Conservation (phyloP, 2,329 filamentous ascomycete species). For the Pseudopyricularia cyperi region DNA sequence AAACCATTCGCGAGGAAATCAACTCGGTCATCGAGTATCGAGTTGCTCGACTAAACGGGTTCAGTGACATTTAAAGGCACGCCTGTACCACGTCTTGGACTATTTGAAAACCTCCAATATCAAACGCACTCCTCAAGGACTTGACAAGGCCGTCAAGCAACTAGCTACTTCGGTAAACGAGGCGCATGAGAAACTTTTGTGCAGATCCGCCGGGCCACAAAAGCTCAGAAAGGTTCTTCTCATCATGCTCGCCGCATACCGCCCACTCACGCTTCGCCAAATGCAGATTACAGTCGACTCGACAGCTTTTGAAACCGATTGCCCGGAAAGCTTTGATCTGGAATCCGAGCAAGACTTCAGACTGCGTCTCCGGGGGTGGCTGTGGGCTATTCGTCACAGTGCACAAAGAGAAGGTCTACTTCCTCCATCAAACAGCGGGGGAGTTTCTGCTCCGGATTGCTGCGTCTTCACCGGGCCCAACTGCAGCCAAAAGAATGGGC, state of each 20-base stretch:
- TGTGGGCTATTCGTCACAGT: constrained; percentile 17
- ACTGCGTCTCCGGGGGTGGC: constrained; percentile 9
- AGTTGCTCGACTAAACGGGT: neutral
- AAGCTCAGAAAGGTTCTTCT: constrained; percentile 10
- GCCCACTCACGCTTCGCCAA: constrained; percentile 14
- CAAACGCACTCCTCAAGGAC: constrained; percentile 6
- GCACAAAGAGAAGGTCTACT: constrained; percentile 14
- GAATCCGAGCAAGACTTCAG: constrained; percentile 10
- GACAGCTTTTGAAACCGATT: neutral
- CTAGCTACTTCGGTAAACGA: constrained; percentile 11
- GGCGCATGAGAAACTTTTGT: constrained; percentile 9
- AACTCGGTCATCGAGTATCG: constrained; percentile 3
- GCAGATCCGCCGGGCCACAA: constrained; percentile 4
- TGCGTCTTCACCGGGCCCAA: constrained; percentile 1
- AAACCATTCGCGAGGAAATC: constrained; percentile 4
- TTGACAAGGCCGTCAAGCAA: constrained; percentile 7
- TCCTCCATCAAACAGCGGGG: constrained; percentile 19
- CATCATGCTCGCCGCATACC: constrained; percentile 13
- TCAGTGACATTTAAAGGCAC: constrained; percentile 8
- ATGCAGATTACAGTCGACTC: constrained; percentile 15
- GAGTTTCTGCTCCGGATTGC: constrained; percentile 15
- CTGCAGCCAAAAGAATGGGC: constrained; percentile 7
- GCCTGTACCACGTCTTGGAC: constrained; percentile 18
- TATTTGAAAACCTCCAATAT: neutral
- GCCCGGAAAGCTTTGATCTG: constrained; percentile 9